These are phyloP conservation scores for Eucalyptus pumila DNA, from an alignment of 345 rosid genomes.

Conservation along the genomic window DNA sequence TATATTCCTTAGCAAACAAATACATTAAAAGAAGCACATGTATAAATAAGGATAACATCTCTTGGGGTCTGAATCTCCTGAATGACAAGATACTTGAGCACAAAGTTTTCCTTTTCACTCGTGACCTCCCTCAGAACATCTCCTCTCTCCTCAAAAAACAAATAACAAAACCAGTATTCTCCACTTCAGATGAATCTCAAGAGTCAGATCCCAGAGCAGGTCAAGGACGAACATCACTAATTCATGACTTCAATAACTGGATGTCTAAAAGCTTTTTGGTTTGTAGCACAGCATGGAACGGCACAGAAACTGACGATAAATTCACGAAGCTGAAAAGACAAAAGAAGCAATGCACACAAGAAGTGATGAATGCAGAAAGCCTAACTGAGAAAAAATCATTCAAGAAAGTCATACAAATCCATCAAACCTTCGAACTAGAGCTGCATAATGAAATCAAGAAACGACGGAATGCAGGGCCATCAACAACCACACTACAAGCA, in stretches of 20 bases:
- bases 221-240: neutral
- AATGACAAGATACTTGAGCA: neutral
- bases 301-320: neutral
- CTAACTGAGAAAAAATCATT: neutral
- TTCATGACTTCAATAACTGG: neutral
- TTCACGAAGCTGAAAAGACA: neutral
- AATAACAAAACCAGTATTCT: neutral
- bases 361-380: neutral
- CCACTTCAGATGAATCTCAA: neutral
- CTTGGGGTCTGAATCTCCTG: neutral
- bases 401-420: neutral
- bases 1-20: neutral
- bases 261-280: neutral
- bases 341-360: neutral
- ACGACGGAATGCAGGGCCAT: neutral
- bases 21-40: neutral
- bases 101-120: neutral
- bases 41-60: neutral
- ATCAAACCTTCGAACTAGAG: neutral
- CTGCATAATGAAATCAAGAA: neutral
- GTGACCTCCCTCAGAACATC: neutral
- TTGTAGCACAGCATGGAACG: neutral
- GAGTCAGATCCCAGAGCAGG: neutral
- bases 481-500: neutral
- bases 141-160: neutral